phyloP scores from a whole-genome alignment of 192 early-diverging fungal species.

The Podila verticillata region DNA sequence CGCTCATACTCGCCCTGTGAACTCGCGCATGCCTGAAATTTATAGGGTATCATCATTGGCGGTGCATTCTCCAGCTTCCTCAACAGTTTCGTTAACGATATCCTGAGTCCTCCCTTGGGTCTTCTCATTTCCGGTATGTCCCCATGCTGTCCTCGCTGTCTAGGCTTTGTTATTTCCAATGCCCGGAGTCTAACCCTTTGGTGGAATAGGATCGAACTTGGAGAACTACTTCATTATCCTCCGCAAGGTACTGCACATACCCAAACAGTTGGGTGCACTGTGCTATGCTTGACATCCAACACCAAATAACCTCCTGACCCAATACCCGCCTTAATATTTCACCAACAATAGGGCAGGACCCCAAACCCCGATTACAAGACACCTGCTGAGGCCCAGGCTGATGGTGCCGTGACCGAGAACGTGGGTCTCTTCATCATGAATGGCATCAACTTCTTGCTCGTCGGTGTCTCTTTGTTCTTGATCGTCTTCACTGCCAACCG shows the following conservation, averaged over 20 bases:
- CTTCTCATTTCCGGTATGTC: slow-evolving; percentile 49
- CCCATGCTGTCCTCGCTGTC: background rate
- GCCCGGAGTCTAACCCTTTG: background rate
- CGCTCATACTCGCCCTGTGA: background rate
- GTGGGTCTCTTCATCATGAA: slow-evolving; percentile 53
- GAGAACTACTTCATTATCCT: slow-evolving; percentile 58
- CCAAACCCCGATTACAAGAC: slow-evolving; percentile 27
- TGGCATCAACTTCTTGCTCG: slow-evolving; percentile 41
- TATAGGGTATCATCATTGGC: slow-evolving; percentile 55
- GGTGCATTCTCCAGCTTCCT: slow-evolving; percentile 50
- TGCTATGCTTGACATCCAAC: no score
- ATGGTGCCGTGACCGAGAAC: slow-evolving; percentile 56
- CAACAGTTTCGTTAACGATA: slow-evolving; percentile 52
- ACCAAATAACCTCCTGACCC: no score
- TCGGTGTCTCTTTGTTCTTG: slow-evolving; percentile 45
- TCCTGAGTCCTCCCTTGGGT: slow-evolving; percentile 55
- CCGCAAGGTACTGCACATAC: background rate
- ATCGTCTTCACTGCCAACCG: slow-evolving; percentile 21
- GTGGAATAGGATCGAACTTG: slow-evolving; percentile 45
- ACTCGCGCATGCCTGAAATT: background rate
- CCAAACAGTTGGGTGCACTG: background rate
- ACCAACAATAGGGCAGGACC: slow-evolving; percentile 5
- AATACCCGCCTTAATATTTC: no score
- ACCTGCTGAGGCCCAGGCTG: slow-evolving; percentile 41
- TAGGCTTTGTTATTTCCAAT: background rate